Percentiles rank a stretch among this genome's conserved stretches.
Evolutionary conservation across 768 basidiomycete genomes (phyloP).

Genomic region (Boletus subcaerulescens): DNA sequence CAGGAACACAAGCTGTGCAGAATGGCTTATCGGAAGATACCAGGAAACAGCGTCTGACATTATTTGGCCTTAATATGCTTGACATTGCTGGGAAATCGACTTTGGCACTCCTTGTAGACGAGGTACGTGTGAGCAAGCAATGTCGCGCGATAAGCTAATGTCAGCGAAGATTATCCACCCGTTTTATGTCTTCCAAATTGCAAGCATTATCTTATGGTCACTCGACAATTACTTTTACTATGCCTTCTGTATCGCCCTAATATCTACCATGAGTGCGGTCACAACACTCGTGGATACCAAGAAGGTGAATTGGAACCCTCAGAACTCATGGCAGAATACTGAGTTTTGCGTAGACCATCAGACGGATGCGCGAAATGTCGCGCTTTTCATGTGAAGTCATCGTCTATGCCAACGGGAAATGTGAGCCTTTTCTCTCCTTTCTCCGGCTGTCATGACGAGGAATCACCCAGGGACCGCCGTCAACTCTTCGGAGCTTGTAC

Average conservation of each 20-base stretch:
- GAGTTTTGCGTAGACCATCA: constrained; percentile 62
- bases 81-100: constrained; percentile 89
- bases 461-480: constrained; percentile 55
- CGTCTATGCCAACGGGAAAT: constrained; percentile 65
- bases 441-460: neutral
- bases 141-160: neutral
- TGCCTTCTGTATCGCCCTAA: constrained; percentile 93
- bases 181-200: constrained; percentile 98
- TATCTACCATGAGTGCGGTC: constrained; percentile 78
- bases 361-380: constrained; percentile 95
- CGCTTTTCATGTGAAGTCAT: constrained; percentile 77
- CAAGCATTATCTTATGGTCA: constrained; percentile 91
- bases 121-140: constrained; percentile 50
- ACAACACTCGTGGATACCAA: constrained; percentile 92
- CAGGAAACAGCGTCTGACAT: constrained; percentile 59
- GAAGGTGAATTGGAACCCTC: constrained; percentile 49
- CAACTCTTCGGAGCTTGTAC: constrained; percentile 78
- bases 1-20: constrained; percentile 56
- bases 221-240: constrained; percentile 97
- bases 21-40: constrained; percentile 54
- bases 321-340: neutral
- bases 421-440: constrained; percentile 42
- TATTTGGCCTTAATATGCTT: constrained; percentile 87
- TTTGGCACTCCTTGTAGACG: constrained; percentile 76
- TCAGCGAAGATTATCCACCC: constrained; percentile 79